Base-by-base conservation (phyloP, 345 rosid genomes). In the Lumnitzera littorea region DNA sequence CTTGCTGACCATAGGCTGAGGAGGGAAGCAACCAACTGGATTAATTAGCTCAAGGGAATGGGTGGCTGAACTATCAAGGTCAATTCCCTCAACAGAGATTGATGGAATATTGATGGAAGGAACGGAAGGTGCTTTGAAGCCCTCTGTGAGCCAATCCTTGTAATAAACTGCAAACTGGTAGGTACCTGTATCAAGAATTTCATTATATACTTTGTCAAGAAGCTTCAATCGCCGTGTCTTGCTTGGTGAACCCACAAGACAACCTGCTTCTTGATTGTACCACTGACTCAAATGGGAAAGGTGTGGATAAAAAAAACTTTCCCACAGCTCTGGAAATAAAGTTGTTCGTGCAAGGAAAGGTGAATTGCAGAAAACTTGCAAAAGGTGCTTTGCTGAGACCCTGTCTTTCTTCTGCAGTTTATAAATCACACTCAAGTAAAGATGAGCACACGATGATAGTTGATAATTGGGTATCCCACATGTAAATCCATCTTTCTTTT, bases 121-220 rank as follows among this genome's bases (percentile, higher is more conserved):
- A 60, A 83, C 25, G 4, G 82, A 27, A 31, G 91, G 84, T 69
- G 70, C 78, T 71, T 81, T 84, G 36, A 76, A 48, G 9, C 82
- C 82, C 54, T 72, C 87, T 6, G 78, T 66, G 50, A 86, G 83
- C 91, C 91, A 83, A 53, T 79, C 83, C 80, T 72, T 81, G 83
- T 83, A 86, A 76, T 86, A 86, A 62, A 56, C 67, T 62, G 88
- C 84, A 63, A 82, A 72, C 58, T 76, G 84, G 43, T 50, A 65
- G 60, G 91, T 86, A 24, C 82, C 81, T 4, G 82, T 79, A 70
- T 86, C 85, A 67, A 86, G 61, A 63, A 65, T 74, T 67, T 81
- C 85, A 66, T 77, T 70, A 24, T 77, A 83, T 54, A 72, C 76
- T 74, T 79, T 81, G 54, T 83, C 76, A 24, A 86, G 85, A 70